Evolutionary conservation across 75 land plant species (phyloP), one percentile per base, ranked within the genome.

Genomic region (Isoetes taiwanensis): DNA sequence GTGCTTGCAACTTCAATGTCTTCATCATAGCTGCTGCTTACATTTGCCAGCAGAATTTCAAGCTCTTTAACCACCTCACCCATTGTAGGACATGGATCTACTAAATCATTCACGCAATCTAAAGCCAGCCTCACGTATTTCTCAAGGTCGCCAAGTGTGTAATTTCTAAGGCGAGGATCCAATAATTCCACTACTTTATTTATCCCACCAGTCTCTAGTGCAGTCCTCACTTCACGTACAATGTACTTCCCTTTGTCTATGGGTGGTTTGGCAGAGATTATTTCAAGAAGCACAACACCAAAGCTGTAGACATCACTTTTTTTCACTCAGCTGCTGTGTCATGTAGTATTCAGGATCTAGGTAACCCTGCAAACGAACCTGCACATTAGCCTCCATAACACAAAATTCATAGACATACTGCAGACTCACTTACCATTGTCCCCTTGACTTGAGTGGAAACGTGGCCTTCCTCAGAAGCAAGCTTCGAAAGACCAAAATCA

Each of bases 291-390:
- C 3, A 89, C 84, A 6, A 89, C 86, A 11, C 96, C 96, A 53
- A 81, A 85, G 48, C 96, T 85, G 54, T 89, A 89, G 2, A 85
- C 96, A 63, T 89, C 96, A 56, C 90, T 85, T 64, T 81, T 89
- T n/a, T 16, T 72, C 90, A 2, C 79, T 82, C 4, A 89, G 58
- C 58, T 79, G 76, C 67, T 89, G 90, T 10, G 83, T 79, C 77
- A 75, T 76, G 58, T 76, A 89, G 65, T 89, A 89, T 54, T 89
- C 90, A 6, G 96, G 96, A 81, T 89, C 96, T 30, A 89, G 73
- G 52, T 89, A 89, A n/a, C 96, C 96, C 96, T 89, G 72, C 24
- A n/a, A n/a, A n/a, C n/a, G n/a, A n/a, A n/a, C n/a, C n/a, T n/a
- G n/a, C n/a, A n/a, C n/a, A n/a, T n/a, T n/a, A n/a, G n/a, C n/a